Percentiles rank a stretch among this genome's conserved stretches.
Evolutionary conservation across 768 basidiomycete genomes (phyloP).

Genomic region (Amanita rubescens): DNA sequence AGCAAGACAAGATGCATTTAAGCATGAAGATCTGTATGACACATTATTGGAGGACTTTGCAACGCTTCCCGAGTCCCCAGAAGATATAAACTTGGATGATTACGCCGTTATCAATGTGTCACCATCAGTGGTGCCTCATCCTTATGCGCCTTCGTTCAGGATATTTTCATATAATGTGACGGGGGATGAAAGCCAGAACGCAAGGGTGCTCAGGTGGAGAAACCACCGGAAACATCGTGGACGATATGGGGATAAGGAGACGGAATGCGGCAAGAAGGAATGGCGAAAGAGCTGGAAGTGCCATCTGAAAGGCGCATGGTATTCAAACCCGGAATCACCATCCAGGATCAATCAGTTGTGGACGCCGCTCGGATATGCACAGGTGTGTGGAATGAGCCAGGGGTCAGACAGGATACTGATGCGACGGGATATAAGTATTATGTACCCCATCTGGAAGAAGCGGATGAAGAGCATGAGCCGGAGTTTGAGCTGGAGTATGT

Average conservation of each 20-base stretch:
- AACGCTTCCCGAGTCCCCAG: constrained; percentile 46
- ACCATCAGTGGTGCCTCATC: constrained; percentile 82
- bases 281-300: constrained; percentile 61
- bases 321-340: constrained; percentile 57
- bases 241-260: constrained; percentile 34
- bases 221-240: constrained; percentile 45
- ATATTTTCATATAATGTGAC: constrained; percentile 76
- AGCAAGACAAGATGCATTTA: constrained; percentile 7
- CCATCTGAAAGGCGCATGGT: constrained; percentile 50
- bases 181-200: constrained; percentile 19
- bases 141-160: constrained; percentile 74
- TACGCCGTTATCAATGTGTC: constrained; percentile 75
- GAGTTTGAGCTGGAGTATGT: constrained; percentile 73
- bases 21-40: constrained; percentile 38
- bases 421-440: constrained; percentile 47
- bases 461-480: constrained; percentile 42
- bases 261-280: constrained; percentile 39
- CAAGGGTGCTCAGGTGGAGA: constrained; percentile 22
- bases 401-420: constrained; percentile 1
- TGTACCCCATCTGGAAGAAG: constrained; percentile 47
- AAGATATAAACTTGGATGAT: constrained; percentile 47
- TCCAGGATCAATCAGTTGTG: constrained; percentile 62
- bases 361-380: constrained; percentile 78
- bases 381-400: constrained; percentile 41
- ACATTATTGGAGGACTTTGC: constrained; percentile 59